These are phyloP conservation scores for Penicillium sp. DNA, from an alignment of 2,329 filamentous ascomycete species.

Conservation along the genomic window DNA sequence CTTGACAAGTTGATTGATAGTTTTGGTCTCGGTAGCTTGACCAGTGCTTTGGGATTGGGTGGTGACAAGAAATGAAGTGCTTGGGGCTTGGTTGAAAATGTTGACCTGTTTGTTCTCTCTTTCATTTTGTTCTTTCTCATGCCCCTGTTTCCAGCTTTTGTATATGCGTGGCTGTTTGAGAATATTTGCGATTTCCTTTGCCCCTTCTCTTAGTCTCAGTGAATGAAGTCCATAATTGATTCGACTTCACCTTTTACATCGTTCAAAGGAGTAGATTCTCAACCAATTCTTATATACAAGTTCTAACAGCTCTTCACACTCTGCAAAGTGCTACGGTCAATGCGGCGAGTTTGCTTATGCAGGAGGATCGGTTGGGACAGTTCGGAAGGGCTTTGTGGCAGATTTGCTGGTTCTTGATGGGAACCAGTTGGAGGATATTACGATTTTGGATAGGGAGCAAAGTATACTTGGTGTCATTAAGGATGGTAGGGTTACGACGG, in stretches of 20 bases:
- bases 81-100: not conserved
- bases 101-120: not conserved
- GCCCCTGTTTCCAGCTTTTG: not conserved
- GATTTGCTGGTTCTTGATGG: slow-evolving; percentile 51
- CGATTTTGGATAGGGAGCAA: slow-evolving; percentile 48
- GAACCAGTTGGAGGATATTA: slow-evolving; percentile 55
- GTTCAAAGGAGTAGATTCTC: not conserved
- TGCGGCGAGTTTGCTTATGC: slow-evolving; percentile 48
- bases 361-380: slow-evolving; percentile 48
- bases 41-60: slow-evolving; percentile 38
- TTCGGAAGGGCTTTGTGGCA: slow-evolving; percentile 49
- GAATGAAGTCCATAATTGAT: not conserved
- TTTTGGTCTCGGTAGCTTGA: slow-evolving; percentile 50
- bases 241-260: not conserved
- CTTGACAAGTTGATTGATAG: slow-evolving; percentile 49
- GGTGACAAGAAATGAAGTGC: slow-evolving; percentile 46
- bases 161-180: not conserved
- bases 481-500: slow-evolving; percentile 46
- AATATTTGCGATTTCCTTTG: not conserved
- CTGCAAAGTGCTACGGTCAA: slow-evolving; percentile 52
- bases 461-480: slow-evolving; percentile 52
- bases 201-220: not conserved
- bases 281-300: too few species aligned
- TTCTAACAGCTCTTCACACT: too few species aligned
- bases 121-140: not conserved